phyloP scores from a whole-genome alignment of 2,329 filamentous ascomycete genomes.

The Westerdykella ornata region DNA sequence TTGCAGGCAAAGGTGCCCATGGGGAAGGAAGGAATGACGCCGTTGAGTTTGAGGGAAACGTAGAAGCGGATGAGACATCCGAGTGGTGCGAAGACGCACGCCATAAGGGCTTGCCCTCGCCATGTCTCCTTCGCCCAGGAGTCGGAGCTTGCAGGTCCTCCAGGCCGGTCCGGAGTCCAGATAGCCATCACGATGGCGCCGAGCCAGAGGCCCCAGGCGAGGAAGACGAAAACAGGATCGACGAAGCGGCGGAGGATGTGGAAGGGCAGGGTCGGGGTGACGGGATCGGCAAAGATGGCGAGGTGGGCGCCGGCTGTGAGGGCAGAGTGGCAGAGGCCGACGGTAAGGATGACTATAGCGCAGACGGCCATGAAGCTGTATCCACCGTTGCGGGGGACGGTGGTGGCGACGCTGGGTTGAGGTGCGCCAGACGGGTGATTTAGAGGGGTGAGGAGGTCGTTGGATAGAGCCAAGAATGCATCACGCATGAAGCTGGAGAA shows the following conservation, averaged over 20 bases:
- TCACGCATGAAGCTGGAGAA: slow-evolving; percentile 84
- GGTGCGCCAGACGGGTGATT: slow-evolving; percentile 31
- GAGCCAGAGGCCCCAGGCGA: slow-evolving; percentile 71
- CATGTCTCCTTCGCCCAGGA: slow-evolving; percentile 51
- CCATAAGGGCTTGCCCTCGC: slow-evolving; percentile 69
- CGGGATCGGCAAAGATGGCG: slow-evolving; percentile 54
- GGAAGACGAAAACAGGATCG: slow-evolving; percentile 56
- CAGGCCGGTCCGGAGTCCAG: slow-evolving; percentile 56
- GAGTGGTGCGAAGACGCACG: slow-evolving; percentile 73
- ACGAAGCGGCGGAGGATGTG: slow-evolving; percentile 52
- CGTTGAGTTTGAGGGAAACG: slow-evolving; percentile 63
- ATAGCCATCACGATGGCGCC: slow-evolving; percentile 66
- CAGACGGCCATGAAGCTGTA: slow-evolving; percentile 78
- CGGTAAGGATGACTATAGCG: slow-evolving; percentile 65
- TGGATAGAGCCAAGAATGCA: slow-evolving; percentile 69
- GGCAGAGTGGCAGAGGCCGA: slow-evolving; percentile 62
- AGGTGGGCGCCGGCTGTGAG: slow-evolving; percentile 69
- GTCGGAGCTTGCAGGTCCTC: slow-evolving; percentile 10
- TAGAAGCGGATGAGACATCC: slow-evolving; percentile 75
- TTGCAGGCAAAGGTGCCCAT: slow-evolving; percentile 83
- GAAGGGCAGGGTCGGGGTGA: slow-evolving; percentile 57
- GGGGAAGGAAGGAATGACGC: slow-evolving; percentile 60
- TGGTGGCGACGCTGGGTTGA: slow-evolving; percentile 23
- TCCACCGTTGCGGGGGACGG: slow-evolving; percentile 57
- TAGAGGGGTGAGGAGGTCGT: slow-evolving; percentile 57